A percentile compares a stretch with the other conserved stretches of the same genome.
These are phyloP conservation scores for Fusarium sp. DNA, from an alignment of 2,329 filamentous ascomycete species.

Conservation along the genomic window DNA sequence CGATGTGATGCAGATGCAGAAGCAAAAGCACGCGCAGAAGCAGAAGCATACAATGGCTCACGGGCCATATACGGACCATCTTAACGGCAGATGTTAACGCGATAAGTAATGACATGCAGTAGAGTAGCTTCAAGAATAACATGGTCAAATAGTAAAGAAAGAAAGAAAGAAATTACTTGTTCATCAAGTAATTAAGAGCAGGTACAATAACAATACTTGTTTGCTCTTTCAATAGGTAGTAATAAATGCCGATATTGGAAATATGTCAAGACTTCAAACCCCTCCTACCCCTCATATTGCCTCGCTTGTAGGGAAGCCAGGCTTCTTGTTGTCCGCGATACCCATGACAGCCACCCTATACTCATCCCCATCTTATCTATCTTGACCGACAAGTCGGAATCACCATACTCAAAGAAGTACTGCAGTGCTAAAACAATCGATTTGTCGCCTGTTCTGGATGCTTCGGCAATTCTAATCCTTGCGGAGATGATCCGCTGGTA, in stretches of 20 bases:
- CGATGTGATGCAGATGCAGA: conserved; percentile 4
- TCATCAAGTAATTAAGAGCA: not conserved
- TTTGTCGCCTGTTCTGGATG: conserved; percentile 19
- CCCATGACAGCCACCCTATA: conserved; percentile 23
- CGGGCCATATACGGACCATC: conserved; percentile 2
- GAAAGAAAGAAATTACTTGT: too few species aligned
- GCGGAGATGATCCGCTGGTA: conserved; percentile 28
- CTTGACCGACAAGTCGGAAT: conserved; percentile 7
- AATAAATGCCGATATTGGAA: too few species aligned
- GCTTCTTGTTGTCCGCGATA: not conserved
- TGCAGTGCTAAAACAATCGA: conserved; percentile 12
- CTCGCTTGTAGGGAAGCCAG: not conserved
- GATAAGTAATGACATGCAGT: conserved; percentile 5
- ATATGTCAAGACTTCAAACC: not conserved
- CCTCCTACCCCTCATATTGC: not conserved
- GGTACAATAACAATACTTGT: not conserved
- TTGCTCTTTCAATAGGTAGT: not conserved
- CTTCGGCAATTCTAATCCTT: conserved; percentile 16
- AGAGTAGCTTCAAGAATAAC: not conserved
- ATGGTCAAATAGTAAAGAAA: not conserved
- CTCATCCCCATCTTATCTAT: conserved; percentile 6
- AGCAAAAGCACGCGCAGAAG: conserved; percentile 1
- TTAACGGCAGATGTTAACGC: conserved; percentile 1
- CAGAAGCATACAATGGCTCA: conserved; percentile 1
- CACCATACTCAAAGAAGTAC: conserved; percentile 9